These are phyloP conservation scores for Debaryomyces castellii DNA, from an alignment of 805 yeast genomes.

Conservation along the genomic window DNA sequence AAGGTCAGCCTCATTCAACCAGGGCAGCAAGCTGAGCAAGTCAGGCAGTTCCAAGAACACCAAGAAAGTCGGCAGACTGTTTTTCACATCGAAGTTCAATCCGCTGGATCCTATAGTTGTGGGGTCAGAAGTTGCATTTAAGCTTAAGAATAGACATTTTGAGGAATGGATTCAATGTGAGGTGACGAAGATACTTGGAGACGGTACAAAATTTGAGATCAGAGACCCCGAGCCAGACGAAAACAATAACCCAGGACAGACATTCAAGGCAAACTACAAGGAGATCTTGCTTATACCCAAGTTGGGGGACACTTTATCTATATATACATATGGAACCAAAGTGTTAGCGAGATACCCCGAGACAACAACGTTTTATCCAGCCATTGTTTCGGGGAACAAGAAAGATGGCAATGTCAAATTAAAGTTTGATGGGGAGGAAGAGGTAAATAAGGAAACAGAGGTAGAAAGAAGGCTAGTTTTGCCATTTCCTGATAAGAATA, in stretches of 20 bases:
- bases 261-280: conserved; percentile 78
- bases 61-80: conserved; percentile 43
- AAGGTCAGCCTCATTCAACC: conserved; percentile 5
- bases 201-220: conserved; percentile 80
- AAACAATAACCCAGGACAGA: conserved; percentile 80
- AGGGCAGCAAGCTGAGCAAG: conserved; percentile 2
- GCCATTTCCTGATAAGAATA: conserved; percentile 53
- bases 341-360: conserved; percentile 96
- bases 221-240: conserved; percentile 98
- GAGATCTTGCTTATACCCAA: conserved; percentile 77
- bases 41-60: conserved; percentile 14
- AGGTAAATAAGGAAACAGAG: conserved; percentile 91
- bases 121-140: conserved; percentile 88
- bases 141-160: conserved; percentile 64
- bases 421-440: conserved; percentile 95
- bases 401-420: conserved; percentile 76
- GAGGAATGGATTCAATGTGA: conserved; percentile 98
- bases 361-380: conserved; percentile 95
- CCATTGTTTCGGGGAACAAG: conserved; percentile 78
- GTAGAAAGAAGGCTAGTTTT: conserved; percentile 83
- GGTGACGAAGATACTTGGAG: conserved; percentile 72
- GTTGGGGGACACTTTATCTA: conserved; percentile 41
- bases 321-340: conserved; percentile 71
- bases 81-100: conserved; percentile 54
- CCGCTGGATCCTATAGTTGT: conserved; percentile 56